Base-by-base conservation (phyloP, 306 rosid species). In the Parietaria judaica region DNA sequence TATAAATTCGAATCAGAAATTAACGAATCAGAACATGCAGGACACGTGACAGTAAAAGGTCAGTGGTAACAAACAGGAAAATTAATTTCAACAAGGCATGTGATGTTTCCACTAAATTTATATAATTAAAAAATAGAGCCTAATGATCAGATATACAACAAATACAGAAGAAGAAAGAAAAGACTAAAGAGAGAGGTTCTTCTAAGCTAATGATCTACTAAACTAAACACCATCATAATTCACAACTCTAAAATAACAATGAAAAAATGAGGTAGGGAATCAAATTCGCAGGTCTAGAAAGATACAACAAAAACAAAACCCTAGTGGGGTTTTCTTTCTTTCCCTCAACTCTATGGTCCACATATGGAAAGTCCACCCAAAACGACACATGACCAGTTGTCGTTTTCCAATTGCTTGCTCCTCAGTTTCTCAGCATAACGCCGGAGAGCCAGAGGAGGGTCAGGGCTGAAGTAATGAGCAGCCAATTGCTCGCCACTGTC, bases 81-180 rank as follows among this genome's bases (percentile, higher is more conserved):
- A 23, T 23, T 23, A 23, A 23, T 23, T 23, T 23, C 3, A 8
- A 15, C 9, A 14, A n/a, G n/a, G n/a, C n/a, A 0, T 16, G 37
- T 23, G 1, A 14, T 6, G 8, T 39, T 52, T 64, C 60, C 64
- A 73, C 71, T 56, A 73, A 75, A 69, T n/a, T n/a, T 39, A 7
- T 39, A 39, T 39, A 39, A 3, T 3, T 39, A 39, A 39, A 39
- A 70, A 72, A 79, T 72, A 70, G 58, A 58, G 58, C 76, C 77
- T 87, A 74, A 49, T 49, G 13, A 49, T 63, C 13, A 68, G 73
- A 86, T 84, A 65, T 74, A 84, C 86, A 83, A 84, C 86, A 83
- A 56, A 71, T 16, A 68, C 58, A n/a, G 37, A 58, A 41, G 53
- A 41, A 34, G 31, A 23, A 23, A 23, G 31, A 23, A 23, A 23